Conservation (phyloP, 1,284 basidiomycete genomes). For the Pyrrhoderma lamaoense region DNA sequence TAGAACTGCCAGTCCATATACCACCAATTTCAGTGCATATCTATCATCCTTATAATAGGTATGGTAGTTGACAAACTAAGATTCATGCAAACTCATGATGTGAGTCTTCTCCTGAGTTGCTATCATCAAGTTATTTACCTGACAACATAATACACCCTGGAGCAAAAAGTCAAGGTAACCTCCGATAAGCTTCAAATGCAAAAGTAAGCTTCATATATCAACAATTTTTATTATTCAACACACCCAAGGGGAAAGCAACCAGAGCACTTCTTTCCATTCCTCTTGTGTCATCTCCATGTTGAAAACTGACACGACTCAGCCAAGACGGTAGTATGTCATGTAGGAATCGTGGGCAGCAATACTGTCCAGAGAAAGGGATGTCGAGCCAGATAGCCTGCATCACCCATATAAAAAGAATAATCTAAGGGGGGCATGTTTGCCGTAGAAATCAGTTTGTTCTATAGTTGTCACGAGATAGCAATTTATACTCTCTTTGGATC, state of each 20-base stretch:
- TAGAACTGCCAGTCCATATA: conserved; percentile 24
- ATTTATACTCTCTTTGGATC: too few relatives aligned
- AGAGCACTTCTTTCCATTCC: conserved; percentile 22
- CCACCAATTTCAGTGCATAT: conserved; percentile 21
- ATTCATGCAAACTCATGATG: neutral
- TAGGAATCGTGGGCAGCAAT: too few relatives aligned
- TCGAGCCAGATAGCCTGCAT: too few relatives aligned
- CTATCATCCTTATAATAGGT: conserved; percentile 25
- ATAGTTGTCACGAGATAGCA: too few relatives aligned
- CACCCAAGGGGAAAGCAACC: conserved; percentile 27
- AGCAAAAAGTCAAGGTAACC: conserved; percentile 28
- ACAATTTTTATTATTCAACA: conserved; percentile 1
- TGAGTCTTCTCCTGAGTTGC: neutral
- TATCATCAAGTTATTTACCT: conserved; percentile 20
- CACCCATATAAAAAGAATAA: too few relatives aligned
- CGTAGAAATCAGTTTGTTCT: too few relatives aligned
- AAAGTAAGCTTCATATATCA: neutral
- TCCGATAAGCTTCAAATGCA: conserved; percentile 24
- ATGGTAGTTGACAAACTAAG: conserved; percentile 28
- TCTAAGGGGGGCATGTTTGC: too few relatives aligned
- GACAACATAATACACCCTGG: conserved; percentile 29
- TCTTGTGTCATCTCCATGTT: conserved; percentile 11
- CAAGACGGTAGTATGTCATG: too few relatives aligned
- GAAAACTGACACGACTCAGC: too few relatives aligned
- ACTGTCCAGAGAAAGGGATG: too few relatives aligned